Percentiles rank a stretch among this genome's conserved stretches.
Conservation (phyloP, 768 basidiomycete genomes). For the Leccinum imitatum region DNA sequence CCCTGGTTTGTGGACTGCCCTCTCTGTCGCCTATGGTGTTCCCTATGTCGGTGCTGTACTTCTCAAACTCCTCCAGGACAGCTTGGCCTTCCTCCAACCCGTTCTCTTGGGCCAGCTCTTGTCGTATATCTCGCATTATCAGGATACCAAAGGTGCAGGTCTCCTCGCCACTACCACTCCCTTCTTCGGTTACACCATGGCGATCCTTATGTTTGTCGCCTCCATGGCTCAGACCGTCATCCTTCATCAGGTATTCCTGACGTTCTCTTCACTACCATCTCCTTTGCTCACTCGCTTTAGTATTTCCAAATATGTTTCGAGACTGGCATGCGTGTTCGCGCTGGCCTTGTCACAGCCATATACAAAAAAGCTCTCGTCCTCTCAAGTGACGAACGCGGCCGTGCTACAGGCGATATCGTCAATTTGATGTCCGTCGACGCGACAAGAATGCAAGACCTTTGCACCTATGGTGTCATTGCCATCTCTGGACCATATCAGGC, state of each 20-base stretch:
- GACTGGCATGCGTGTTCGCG: constrained; percentile 92
- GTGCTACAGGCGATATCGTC: constrained; percentile 89
- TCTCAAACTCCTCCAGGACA: constrained; percentile 80
- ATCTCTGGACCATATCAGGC: constrained; percentile 87
- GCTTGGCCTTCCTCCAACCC: constrained; percentile 81
- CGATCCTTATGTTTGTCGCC: constrained; percentile 74
- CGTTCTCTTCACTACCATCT: not conserved
- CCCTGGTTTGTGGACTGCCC: constrained; percentile 66
- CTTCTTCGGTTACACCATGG: constrained; percentile 74
- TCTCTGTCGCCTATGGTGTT: constrained; percentile 75
- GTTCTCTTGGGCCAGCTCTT: constrained; percentile 80
- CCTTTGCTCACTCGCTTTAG: constrained; percentile 32
- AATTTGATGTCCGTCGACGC: constrained; percentile 92
- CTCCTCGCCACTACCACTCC: constrained; percentile 33
- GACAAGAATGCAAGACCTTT: constrained; percentile 74
- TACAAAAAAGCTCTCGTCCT: constrained; percentile 86
- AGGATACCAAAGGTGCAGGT: constrained; percentile 40
- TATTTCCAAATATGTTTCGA: constrained; percentile 85
- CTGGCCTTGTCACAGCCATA: constrained; percentile 81
- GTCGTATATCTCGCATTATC: constrained; percentile 79
- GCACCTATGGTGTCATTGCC: constrained; percentile 79
- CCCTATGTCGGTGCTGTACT: constrained; percentile 62
- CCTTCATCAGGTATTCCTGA: constrained; percentile 64
- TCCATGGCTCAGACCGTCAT: constrained; percentile 78
- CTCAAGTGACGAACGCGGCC: constrained; percentile 79